Base-by-base conservation (phyloP, 1,284 basidiomycete species). In the Peniophora sp. region DNA sequence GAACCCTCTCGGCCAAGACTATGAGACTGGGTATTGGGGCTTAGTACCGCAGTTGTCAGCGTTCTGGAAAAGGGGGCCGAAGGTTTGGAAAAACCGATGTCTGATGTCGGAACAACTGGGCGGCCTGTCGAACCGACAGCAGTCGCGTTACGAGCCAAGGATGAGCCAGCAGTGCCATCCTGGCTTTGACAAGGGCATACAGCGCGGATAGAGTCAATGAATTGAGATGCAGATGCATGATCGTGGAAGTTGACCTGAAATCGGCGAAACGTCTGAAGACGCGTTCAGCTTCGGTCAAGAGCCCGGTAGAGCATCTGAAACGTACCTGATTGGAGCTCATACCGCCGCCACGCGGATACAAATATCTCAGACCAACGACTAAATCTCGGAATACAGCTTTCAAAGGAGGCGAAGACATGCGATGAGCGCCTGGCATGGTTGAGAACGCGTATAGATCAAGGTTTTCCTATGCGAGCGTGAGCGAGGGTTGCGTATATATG, bases 311-410 rank as follows among this genome's bases (percentile, higher is more conserved):
- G 27, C 27, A 32, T 6, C 23, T 20, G 24, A 42, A 48, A 59
- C 68, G 58, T 64, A 77, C 79, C 48, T 74, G 73, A 22, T 61
- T 60, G 34, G 63, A 58, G 42, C 64, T 70, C 27, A 69, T 60
- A 11, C 71, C 57, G 6, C 61, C 51, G 9, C 55, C 69, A 34
- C 67, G 70, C 41, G 75, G 74, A 56, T 84, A 69, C 39, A 85
- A 68, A 60, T 88, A 88, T 20, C 86, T 79, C 51, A 90, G 76
- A 9, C 87, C 86, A 35, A 88, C 81, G 0, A 83, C 71, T 12
- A 73, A 70, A 49, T 85, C 85, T 24, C 85, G 78, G 60, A 85
- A 87, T 3, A 88, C 84, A 6, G 84, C 86, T 62, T 87, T 89
- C 35, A 89, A 65, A 34, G 87, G 85, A 47, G 37, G 37, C 15